Base-by-base conservation (phyloP, 1,284 basidiomycete species). In the Boletus mariae region DNA sequence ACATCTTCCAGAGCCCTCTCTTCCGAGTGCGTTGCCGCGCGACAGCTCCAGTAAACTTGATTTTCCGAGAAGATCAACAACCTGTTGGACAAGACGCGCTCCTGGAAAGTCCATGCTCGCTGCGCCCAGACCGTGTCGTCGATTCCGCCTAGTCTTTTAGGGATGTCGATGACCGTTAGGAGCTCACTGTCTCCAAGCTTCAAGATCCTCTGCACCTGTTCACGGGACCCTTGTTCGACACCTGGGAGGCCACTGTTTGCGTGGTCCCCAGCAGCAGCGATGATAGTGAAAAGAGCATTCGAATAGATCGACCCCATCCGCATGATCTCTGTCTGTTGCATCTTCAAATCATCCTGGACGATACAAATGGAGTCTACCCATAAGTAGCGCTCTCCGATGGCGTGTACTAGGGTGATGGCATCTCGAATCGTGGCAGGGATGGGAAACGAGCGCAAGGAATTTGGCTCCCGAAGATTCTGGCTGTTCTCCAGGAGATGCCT, bases 311-410 rank as follows among this genome's bases (percentile, higher is more conserved):
- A 47, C 7, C 52, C 63, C 62, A 65, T 65, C 10, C 50, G 53
- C 31, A 10, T 23, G 20, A 64, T 62, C 38, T 64, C 60, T 8
- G 25, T 13, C 20, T 52, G 37, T 10, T 57, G 51, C 60, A 65
- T 62, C 42, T 34, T 47, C 29, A 37, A 43, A 25, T 66, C 49
- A 20, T 63, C 15, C 34, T 66, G 61, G 26, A 54, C 45, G 42
- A 66, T 66, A 11, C 61, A 66, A 2, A 63, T 5, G 2, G 61
- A 64, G 20, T 66, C 64, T 4, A 66, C 53, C 61, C 59, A 63
- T 7, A 63, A 42, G 32, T 66, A 66, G 17, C 54, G 57, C 37
- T 65, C 63, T 41, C 59, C 53, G 2, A 62, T 62, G 25, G 38
- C 32, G 5, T 26, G 47, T 1, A 64, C 56, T 2, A 66, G 42